Conservation (phyloP, 345 rosid species). For the Gossypium stocksii region DNA sequence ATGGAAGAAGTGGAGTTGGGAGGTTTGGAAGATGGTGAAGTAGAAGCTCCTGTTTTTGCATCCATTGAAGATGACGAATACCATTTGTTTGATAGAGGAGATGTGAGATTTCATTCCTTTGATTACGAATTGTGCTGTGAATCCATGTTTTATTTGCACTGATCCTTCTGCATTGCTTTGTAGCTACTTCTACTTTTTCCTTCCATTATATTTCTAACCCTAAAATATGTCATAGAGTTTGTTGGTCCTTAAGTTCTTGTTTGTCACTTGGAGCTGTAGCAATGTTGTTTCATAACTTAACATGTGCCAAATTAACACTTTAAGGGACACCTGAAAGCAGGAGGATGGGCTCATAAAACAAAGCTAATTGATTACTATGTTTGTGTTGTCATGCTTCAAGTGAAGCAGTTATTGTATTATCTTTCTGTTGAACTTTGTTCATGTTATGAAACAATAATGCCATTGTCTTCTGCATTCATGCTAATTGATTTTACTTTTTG, state of each 20-base stretch:
- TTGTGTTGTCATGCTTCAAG: background rate
- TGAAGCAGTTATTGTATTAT: background rate
- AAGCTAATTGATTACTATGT: background rate
- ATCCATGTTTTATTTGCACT: background rate
- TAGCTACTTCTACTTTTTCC: background rate
- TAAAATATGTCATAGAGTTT: background rate
- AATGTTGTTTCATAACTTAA: background rate
- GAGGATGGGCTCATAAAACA: background rate
- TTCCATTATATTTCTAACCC: background rate
- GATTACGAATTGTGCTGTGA: background rate
- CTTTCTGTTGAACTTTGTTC: background rate
- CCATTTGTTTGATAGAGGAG: constrained; percentile 72
- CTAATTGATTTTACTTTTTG: background rate
- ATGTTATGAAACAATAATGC: background rate
- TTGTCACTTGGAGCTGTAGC: background rate
- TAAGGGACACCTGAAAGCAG: background rate
- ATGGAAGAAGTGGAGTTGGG: constrained; percentile 38
- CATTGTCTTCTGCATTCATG: background rate
- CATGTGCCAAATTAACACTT: background rate
- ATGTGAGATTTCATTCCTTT: constrained; percentile 35
- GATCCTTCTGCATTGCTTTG: background rate
- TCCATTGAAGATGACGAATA: constrained; percentile 76
- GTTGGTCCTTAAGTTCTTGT: background rate
- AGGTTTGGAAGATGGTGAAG: constrained; percentile 52
- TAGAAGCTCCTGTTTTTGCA: constrained; percentile 38